Percentiles rank a stretch among this genome's conserved stretches.
phyloP scores from a whole-genome alignment of 805 yeast genomes.

The Tetrapisispora arboricola region DNA sequence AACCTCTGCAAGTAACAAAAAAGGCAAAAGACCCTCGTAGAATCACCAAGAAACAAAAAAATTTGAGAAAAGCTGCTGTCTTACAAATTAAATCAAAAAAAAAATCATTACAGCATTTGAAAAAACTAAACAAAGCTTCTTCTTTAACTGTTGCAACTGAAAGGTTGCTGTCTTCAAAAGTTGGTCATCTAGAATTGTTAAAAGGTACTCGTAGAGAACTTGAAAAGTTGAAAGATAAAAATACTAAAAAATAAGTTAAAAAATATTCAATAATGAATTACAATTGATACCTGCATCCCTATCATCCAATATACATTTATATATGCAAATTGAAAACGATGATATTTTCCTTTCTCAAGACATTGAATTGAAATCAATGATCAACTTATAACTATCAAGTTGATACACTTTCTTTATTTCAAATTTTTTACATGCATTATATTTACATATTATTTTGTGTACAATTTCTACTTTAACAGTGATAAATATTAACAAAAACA shows the following conservation, averaged over 20 bases:
- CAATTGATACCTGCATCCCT: too few species aligned
- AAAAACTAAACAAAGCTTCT: constrained; percentile 44
- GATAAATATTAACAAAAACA: too few species aligned
- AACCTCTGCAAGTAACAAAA: constrained; percentile 45
- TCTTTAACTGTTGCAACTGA: constrained; percentile 58
- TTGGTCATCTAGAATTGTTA: constrained; percentile 85
- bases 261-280: too few species aligned
- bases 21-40: constrained; percentile 33
- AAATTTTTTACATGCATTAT: too few species aligned
- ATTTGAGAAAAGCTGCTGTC: constrained; percentile 67
- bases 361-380: too few species aligned
- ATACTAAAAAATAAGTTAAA: neutral
- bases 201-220: constrained; percentile 83
- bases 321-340: too few species aligned
- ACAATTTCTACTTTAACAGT: too few species aligned
- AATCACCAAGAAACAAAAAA: constrained; percentile 51
- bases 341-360: too few species aligned
- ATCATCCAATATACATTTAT: too few species aligned
- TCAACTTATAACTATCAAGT: too few species aligned
- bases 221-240: constrained; percentile 42
- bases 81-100: constrained; percentile 59
- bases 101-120: constrained; percentile 39
- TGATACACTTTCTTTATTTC: too few species aligned
- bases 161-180: constrained; percentile 75
- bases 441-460: too few species aligned